Conservation (phyloP, 805 yeast genomes). For the Yarrowia bubula region DNA sequence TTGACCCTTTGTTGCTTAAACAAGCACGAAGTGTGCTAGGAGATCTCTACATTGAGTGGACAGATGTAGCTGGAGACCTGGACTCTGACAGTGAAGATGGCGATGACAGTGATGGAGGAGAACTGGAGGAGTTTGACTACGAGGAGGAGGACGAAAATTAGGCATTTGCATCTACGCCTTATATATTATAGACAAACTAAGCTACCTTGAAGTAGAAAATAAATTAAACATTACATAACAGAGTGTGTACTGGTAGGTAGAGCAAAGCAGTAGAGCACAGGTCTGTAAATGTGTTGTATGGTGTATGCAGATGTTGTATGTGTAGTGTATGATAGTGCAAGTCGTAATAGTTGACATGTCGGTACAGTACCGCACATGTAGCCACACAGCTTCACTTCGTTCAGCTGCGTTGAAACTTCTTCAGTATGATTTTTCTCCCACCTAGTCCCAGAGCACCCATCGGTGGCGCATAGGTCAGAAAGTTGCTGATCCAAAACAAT, state of each 20-base stretch:
- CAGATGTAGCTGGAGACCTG: conserved; percentile 61
- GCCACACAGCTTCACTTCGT: neutral
- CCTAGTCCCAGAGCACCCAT: conserved; percentile 15
- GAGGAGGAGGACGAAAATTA: neutral
- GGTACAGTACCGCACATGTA: neutral
- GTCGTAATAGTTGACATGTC: too few relatives aligned
- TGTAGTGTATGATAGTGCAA: too few relatives aligned
- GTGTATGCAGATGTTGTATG: neutral
- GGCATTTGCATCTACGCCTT: neutral
- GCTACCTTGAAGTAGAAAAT: neutral
- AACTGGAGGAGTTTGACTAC: conserved; percentile 36
- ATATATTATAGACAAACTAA: neutral
- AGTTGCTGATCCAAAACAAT: conserved; percentile 18
- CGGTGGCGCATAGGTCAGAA: conserved; percentile 19
- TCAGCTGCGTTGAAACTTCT: neutral
- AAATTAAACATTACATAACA: neutral
- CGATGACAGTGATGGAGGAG: conserved; percentile 39
- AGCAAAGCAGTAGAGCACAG: neutral
- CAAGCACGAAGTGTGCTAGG: conserved; percentile 55
- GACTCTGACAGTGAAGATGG: conserved; percentile 48
- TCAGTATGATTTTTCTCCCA: conserved; percentile 3
- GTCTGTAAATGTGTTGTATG: neutral
- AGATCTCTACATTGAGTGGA: conserved; percentile 76
- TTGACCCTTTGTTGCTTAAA: conserved; percentile 82
- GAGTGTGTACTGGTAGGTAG: neutral